phyloP scores from a whole-genome alignment of 371 early-diverging fungal species.

The Apophysomyces variabilis region DNA sequence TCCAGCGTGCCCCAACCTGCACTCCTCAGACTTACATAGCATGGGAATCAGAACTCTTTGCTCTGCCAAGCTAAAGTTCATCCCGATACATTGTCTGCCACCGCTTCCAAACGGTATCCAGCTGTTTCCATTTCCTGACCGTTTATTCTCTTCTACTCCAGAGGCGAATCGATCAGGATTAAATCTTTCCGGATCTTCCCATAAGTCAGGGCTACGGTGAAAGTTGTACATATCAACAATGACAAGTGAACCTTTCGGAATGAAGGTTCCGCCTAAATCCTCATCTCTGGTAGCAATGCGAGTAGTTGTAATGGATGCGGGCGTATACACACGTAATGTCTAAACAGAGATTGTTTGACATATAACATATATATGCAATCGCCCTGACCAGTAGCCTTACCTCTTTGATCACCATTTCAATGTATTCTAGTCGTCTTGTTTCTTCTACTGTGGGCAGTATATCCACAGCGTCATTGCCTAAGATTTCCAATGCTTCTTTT shows the following conservation, averaged over 20 bases:
- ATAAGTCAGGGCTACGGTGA: conserved; percentile 40
- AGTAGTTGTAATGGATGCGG: conserved; percentile 8
- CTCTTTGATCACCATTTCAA: conserved; percentile 31
- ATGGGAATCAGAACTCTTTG: conserved; percentile 49
- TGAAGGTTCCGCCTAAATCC: conserved; percentile 14
- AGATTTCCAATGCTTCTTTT: conserved; percentile 15
- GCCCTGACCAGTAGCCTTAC: conserved; percentile 3
- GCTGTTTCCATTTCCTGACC: conserved; percentile 9
- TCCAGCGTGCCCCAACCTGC: no score
- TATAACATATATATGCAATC: not conserved
- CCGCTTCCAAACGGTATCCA: conserved; percentile 54
- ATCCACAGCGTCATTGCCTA: conserved; percentile 27
- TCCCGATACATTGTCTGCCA: conserved; percentile 54
- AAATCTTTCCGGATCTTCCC: conserved; percentile 40
- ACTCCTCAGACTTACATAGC: conserved; percentile 25
- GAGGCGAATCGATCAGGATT: conserved; percentile 51
- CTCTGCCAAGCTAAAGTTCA: conserved; percentile 53
- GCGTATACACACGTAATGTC: conserved; percentile 13
- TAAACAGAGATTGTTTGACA: not conserved
- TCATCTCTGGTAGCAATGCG: conserved; percentile 14
- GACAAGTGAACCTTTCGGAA: conserved; percentile 20
- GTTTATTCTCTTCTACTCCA: conserved; percentile 26
- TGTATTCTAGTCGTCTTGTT: conserved; percentile 21
- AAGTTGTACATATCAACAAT: conserved; percentile 17
- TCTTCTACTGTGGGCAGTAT: conserved; percentile 29